phyloP scores from a whole-genome alignment of 164 flowering plant species.

The Magnolia sinica region DNA sequence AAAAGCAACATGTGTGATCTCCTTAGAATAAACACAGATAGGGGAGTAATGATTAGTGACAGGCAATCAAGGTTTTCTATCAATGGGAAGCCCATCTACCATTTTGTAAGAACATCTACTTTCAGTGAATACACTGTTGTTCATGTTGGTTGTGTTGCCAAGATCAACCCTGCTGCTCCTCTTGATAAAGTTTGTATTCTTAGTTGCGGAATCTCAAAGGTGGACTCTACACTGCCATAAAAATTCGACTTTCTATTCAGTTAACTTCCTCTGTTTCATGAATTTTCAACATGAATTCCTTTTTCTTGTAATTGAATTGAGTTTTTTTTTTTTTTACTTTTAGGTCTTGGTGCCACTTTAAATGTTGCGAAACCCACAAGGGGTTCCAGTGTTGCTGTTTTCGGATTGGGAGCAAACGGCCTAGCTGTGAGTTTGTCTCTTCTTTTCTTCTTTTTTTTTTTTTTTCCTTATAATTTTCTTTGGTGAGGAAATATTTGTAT shows the following conservation, averaged over 20 bases:
- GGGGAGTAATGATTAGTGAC: slow-evolving; percentile 61
- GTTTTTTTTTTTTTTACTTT: neutral
- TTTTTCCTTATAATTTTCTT: neutral
- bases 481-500: neutral
- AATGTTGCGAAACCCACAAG: slow-evolving; percentile 74
- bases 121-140: slow-evolving; percentile 72
- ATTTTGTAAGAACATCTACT: slow-evolving; percentile 71
- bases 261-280: neutral
- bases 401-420: slow-evolving; percentile 83
- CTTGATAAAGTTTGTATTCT: slow-evolving; percentile 43
- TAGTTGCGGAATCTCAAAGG: slow-evolving; percentile 71
- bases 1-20: slow-evolving; percentile 74
- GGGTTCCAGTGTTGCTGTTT: slow-evolving; percentile 65
- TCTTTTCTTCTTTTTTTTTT: slow-evolving; percentile 9
- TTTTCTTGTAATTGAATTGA: neutral
- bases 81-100: slow-evolving; percentile 55
- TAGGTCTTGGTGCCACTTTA: slow-evolving; percentile 74
- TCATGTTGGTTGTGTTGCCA: slow-evolving; percentile 62
- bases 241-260: neutral
- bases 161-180: slow-evolving; percentile 51
- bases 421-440: slow-evolving; percentile 45
- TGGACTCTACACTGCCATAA: neutral
- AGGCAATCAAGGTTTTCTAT: slow-evolving; percentile 49
- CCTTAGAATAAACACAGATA: slow-evolving; percentile 50
- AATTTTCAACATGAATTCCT: neutral